Conservation (phyloP, 805 yeast species). For the Suhomyces pyralidae region DNA sequence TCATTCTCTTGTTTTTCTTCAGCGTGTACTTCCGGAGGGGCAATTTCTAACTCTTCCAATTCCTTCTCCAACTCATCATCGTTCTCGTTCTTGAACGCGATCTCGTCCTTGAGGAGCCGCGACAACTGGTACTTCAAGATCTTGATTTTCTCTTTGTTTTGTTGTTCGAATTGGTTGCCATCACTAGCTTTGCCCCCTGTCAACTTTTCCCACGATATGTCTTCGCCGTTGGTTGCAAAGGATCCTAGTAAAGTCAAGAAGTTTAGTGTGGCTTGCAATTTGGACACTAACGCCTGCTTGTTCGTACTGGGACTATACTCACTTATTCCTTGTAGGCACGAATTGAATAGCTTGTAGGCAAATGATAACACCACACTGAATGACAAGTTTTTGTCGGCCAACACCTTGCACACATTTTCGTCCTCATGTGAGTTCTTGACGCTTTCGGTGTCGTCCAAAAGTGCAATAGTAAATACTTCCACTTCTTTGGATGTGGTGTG, state of each 20-base stretch:
- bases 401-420: constrained; percentile 44
- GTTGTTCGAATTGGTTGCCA: constrained; percentile 22
- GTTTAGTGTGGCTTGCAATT: constrained; percentile 34
- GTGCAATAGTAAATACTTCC: constrained; percentile 54
- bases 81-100: constrained; percentile 19
- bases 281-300: constrained; percentile 27
- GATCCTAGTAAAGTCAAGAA: constrained; percentile 29
- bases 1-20: not conserved
- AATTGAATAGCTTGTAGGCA: constrained; percentile 34
- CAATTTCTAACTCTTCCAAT: constrained; percentile 11
- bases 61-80: constrained; percentile 25
- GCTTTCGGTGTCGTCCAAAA: constrained; percentile 71
- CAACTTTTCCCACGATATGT: constrained; percentile 31
- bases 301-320: constrained; percentile 19
- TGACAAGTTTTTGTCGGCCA: constrained; percentile 48
- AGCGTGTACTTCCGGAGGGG: not conserved
- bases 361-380: constrained; percentile 29
- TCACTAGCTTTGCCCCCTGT: constrained; percentile 32
- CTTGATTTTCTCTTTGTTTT: constrained; percentile 33
- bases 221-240: constrained; percentile 21
- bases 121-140: constrained; percentile 38
- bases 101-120: constrained; percentile 36
- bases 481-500: constrained; percentile 57
- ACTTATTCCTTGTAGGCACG: constrained; percentile 25
- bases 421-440: constrained; percentile 44